Conservation (phyloP, 208 protist genomes). For the Polymyxa betae region DNA sequence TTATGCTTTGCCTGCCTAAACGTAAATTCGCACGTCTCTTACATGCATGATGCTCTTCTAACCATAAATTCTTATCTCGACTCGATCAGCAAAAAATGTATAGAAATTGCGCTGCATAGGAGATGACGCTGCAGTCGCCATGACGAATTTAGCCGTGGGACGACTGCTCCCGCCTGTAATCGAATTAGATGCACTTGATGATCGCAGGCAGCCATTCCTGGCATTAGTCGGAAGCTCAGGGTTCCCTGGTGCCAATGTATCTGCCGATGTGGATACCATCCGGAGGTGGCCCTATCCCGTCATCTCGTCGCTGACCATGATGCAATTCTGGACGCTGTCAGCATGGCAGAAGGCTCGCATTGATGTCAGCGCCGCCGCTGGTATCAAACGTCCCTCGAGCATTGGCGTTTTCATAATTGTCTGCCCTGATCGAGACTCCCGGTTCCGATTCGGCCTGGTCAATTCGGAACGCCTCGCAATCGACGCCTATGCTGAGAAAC, state of each 20-base stretch:
- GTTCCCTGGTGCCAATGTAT: neutral
- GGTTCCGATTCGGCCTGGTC: neutral
- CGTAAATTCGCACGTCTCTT: too few relatives aligned
- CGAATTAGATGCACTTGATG: neutral
- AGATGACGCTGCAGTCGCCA: too few relatives aligned
- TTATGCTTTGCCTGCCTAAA: too few relatives aligned
- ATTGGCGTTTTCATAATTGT: neutral
- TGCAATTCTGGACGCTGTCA: neutral
- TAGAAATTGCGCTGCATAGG: too few relatives aligned
- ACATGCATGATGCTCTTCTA: too few relatives aligned
- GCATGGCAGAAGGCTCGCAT: neutral
- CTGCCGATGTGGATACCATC: neutral
- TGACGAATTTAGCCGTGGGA: neutral
- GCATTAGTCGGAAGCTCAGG: neutral
- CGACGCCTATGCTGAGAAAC: neutral
- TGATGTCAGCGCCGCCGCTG: neutral
- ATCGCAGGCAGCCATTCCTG: neutral
- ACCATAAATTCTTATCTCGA: too few relatives aligned
- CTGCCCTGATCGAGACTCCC: neutral
- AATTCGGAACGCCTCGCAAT: neutral
- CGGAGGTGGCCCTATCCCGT: neutral
- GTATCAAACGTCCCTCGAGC: neutral
- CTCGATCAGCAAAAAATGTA: too few relatives aligned
- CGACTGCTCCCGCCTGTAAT: neutral
- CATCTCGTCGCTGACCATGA: neutral